Base-by-base conservation (phyloP, 768 basidiomycete species). In the Lactarius sp. region DNA sequence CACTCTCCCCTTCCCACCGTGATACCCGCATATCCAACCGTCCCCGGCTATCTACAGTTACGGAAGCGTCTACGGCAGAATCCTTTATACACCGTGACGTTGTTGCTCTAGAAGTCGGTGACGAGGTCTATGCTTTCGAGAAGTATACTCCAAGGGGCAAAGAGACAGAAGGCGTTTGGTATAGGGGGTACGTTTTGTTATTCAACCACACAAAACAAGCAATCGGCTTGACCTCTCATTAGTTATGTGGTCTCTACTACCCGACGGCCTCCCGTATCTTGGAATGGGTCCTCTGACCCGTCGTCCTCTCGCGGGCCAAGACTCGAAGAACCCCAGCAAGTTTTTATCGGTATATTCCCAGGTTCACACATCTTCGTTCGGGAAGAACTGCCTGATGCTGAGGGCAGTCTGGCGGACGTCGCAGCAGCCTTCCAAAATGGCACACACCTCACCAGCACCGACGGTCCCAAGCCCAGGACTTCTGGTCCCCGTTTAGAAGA, bases 61-160 rank as follows among this genome's bases (percentile, higher is more conserved):
- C 85, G 20, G 84, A 86, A 68, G 74, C 66, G 22, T 79, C 81
- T 2, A 80, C 81, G 20, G 87, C 86, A 58, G 88, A 88, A 47
- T 80, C 85, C 42, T 77, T 81, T 46, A 80, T 83, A 0, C 81
- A 87, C 76, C 80, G 84, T 59, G 90, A 92, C 66, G 86, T 92
- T 27, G 92, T 93, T 39, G 82, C 87, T 6, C 82, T 98, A 60
- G 94, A 97, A 69, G 89, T 98, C 34, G 96, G 96, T 52, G 95
- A 97, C 74, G 95, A 98, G 72, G 86, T 98, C 39, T 98, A 98
- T 75, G 94, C 94, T 18, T 98, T 98, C 71, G 96, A 98, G 77
- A 87, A 87, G 72, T 95, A 94, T 73, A 86, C 81, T 0, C 87
- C 88, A 12, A 78, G 78, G 56, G 81, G 78, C 61, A 90, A 87